Conservation (phyloP, 257 asterid species). For the Plantago elongata region DNA sequence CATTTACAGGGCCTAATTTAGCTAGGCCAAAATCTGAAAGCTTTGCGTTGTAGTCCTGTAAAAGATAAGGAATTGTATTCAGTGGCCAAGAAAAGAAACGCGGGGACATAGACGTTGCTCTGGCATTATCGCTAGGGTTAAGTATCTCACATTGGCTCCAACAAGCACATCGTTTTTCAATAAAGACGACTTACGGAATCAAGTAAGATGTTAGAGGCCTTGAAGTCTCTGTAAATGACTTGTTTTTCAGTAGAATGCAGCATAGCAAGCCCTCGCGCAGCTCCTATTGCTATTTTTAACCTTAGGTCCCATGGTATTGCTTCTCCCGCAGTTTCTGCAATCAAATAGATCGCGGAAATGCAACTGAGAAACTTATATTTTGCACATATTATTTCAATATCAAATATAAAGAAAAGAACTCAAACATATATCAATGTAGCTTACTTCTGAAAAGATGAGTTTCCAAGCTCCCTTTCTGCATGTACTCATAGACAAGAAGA, state of each 20-base stretch:
- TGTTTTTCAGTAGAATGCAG: slow-evolving; percentile 62
- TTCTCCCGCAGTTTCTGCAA: slow-evolving; percentile 55
- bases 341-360: not conserved
- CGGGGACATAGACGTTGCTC: no score
- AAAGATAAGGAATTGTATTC: not conserved
- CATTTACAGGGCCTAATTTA: slow-evolving; percentile 76
- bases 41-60: slow-evolving; percentile 65
- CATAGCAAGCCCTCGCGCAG: slow-evolving; percentile 68
- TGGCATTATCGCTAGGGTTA: no score
- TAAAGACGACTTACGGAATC: slow-evolving; percentile 35
- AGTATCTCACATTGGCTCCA: no score
- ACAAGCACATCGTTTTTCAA: no score
- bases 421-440: not conserved
- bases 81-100: no score
- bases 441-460: slow-evolving; percentile 85
- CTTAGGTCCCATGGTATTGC: slow-evolving; percentile 71
- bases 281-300: slow-evolving; percentile 67
- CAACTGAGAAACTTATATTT: not conserved
- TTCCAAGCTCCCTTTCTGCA: slow-evolving; percentile 85
- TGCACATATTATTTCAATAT: not conserved
- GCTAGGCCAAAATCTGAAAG: slow-evolving; percentile 93
- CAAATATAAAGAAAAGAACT: not conserved
- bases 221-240: slow-evolving; percentile 76
- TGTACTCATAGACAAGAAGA: slow-evolving; percentile 71
- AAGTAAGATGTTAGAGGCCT: slow-evolving; percentile 70